Conservation (phyloP, 140 eudicot genomes). For the Erigeron philadelphicus region DNA sequence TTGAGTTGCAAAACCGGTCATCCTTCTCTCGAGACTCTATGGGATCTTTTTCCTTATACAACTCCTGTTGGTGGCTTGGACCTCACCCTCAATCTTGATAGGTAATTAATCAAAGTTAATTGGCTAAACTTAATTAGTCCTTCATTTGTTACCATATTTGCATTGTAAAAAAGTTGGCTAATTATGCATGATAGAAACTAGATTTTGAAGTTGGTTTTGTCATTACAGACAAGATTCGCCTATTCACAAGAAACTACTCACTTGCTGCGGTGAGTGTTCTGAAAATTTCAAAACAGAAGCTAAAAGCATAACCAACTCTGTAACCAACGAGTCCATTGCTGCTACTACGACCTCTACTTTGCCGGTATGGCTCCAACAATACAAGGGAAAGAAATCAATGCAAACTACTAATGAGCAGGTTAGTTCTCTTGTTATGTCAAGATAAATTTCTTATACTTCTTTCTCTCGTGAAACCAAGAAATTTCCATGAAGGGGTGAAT, state of each 20-base stretch:
- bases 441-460: too few relatives aligned
- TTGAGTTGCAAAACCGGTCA: constrained; percentile 61
- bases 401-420: constrained; percentile 44
- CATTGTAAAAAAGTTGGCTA: constrained; percentile 10
- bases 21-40: constrained; percentile 64
- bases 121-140: not conserved
- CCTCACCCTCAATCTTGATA: constrained; percentile 62
- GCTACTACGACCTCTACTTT: constrained; percentile 47
- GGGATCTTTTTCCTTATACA: constrained; percentile 66
- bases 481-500: too few relatives aligned
- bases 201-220: constrained; percentile 24
- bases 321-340: constrained; percentile 22
- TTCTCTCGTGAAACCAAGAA: too few relatives aligned
- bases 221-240: constrained; percentile 30
- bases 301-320: constrained; percentile 29
- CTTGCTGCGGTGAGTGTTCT: constrained; percentile 59
- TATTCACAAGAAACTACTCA: constrained; percentile 36
- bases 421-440: not conserved
- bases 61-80: constrained; percentile 54
- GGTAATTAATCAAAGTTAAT: constrained; percentile 31
- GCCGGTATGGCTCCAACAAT: constrained; percentile 76
- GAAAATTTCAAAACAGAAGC: constrained; percentile 46
- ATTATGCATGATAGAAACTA: constrained; percentile 8
- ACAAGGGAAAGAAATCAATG: constrained; percentile 49
- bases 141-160: not conserved